These are phyloP conservation scores for Aspergillus carbonarius DNA, from an alignment of 2,329 filamentous ascomycete species.

Conservation along the genomic window DNA sequence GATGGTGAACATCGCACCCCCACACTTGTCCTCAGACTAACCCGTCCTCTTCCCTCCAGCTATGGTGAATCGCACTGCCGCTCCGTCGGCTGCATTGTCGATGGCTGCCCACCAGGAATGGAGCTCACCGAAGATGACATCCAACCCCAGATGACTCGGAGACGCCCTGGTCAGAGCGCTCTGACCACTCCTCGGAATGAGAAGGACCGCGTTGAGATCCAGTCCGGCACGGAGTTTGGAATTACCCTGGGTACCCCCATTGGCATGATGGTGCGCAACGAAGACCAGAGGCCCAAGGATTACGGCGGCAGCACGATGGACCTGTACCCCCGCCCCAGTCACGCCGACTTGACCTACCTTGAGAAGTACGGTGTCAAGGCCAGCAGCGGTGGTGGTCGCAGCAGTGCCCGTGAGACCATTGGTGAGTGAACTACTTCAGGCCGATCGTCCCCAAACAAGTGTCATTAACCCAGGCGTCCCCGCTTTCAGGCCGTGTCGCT, in stretches of 20 bases:
- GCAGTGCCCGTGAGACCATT: slow-evolving; percentile 92
- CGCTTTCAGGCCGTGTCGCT: slow-evolving; percentile 67
- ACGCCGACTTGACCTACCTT: slow-evolving; percentile 95
- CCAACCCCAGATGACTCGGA: slow-evolving; percentile 89
- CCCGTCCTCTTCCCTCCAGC: slow-evolving; percentile 28
- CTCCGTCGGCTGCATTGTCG: slow-evolving; percentile 91
- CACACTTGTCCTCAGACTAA: not conserved
- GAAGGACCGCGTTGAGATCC: slow-evolving; percentile 86
- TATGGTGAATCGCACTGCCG: slow-evolving; percentile 89
- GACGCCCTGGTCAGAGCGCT: slow-evolving; percentile 82
- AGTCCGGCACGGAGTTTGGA: slow-evolving; percentile 88
- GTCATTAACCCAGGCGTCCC: not conserved
- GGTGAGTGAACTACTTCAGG: slow-evolving; percentile 49
- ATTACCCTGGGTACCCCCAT: slow-evolving; percentile 90
- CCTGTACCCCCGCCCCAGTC: slow-evolving; percentile 82
- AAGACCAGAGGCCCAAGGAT: slow-evolving; percentile 90
- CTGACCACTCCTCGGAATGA: slow-evolving; percentile 92
- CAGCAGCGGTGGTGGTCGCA: slow-evolving; percentile 82
- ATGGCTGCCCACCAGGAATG: slow-evolving; percentile 86
- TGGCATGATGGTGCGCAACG: slow-evolving; percentile 80
- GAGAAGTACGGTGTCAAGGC: slow-evolving; percentile 97
- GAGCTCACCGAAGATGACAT: slow-evolving; percentile 81
- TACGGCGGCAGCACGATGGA: slow-evolving; percentile 91
- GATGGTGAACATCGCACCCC: not conserved
- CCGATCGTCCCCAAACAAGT: not conserved